Base-by-base conservation (phyloP, 768 basidiomycete genomes). In the Gautieria morchelliformis region DNA sequence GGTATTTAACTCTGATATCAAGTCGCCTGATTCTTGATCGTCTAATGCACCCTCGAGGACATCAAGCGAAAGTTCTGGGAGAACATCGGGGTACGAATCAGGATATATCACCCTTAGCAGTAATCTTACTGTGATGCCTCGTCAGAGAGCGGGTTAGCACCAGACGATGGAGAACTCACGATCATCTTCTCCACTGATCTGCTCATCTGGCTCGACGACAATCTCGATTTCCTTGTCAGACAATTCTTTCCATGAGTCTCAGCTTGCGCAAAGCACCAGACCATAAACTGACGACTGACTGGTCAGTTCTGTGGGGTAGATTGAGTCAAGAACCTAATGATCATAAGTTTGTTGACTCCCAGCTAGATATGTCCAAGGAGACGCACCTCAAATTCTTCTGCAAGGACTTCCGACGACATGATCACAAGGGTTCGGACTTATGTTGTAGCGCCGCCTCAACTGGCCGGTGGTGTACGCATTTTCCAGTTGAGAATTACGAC, bases 231-330 rank as follows among this genome's bases (percentile, higher is more conserved):
- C 79, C 64, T 77, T 82, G 67, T 93, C 87, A 63, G 89, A 91
- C 67, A 87, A 67, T 78, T 87, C 95, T 97, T 88, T 64, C 59
- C 64, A 71, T 66, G 71, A 70, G 71, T 68, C 73, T 83, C 72
- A 84, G 80, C 70, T 62, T 65, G 66, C 56, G 56, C 57, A 65
- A 62, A 64, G 67, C 65, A 66, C 6, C 14, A 37, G 35, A 37
- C 35, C 35, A 37, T 30, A n/a, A 47, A 17, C 8, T 20, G 63
- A 64, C 63, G 62, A 88, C 93, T 67, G 74, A 96, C 94, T 88
- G 66, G 86, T 80, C 58, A 96, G 75, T 70, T 98, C 95, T 62
- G 90, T 86, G 5, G 95, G 92, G 70, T 95, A 98, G 69, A 98
- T 98, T 3, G 92, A 86, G 73, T 95, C 93, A 63, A 97, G 79